phyloP scores from a whole-genome alignment of 1,284 basidiomycete genomes.

The Tilletia setariae region DNA sequence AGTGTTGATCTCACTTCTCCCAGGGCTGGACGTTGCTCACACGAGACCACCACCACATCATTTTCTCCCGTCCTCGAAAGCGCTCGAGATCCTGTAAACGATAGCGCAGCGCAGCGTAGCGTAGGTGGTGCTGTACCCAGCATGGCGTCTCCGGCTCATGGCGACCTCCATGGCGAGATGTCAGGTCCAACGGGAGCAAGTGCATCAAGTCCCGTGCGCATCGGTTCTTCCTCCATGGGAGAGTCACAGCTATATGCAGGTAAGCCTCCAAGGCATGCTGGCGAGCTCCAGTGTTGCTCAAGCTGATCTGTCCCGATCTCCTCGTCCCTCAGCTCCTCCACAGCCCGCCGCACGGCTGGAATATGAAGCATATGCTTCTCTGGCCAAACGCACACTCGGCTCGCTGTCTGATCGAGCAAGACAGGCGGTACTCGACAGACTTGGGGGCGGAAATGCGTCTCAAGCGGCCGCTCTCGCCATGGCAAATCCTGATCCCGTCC shows the following conservation, averaged over 20 bases:
- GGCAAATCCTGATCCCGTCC: slow-evolving; percentile 69
- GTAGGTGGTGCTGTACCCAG: neutral
- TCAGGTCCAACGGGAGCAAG: neutral
- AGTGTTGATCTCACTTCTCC: too few species aligned
- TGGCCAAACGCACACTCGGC: slow-evolving; percentile 7
- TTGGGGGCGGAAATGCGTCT: neutral
- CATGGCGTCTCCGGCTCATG: neutral
- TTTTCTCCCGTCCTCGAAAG: too few species aligned
- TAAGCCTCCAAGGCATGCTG: neutral
- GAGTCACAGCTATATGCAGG: slow-evolving; percentile 7
- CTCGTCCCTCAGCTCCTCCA: neutral
- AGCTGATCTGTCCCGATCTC: neutral
- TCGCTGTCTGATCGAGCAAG: slow-evolving; percentile 2
- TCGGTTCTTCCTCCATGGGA: neutral
- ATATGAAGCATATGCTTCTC: slow-evolving; percentile 11
- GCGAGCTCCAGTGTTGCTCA: neutral
- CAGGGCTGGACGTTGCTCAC: too few species aligned
- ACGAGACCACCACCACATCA: too few species aligned
- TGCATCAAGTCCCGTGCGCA: neutral
- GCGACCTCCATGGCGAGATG: neutral
- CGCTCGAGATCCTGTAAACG: too few species aligned
- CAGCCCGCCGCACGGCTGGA: neutral
- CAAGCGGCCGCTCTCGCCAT: neutral
- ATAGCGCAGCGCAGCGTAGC: too few species aligned
- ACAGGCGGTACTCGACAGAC: neutral